Evolutionary conservation across 495 filamentous ascomycete genomes (phyloP).

Genomic region (Amorphotheca resinae): DNA sequence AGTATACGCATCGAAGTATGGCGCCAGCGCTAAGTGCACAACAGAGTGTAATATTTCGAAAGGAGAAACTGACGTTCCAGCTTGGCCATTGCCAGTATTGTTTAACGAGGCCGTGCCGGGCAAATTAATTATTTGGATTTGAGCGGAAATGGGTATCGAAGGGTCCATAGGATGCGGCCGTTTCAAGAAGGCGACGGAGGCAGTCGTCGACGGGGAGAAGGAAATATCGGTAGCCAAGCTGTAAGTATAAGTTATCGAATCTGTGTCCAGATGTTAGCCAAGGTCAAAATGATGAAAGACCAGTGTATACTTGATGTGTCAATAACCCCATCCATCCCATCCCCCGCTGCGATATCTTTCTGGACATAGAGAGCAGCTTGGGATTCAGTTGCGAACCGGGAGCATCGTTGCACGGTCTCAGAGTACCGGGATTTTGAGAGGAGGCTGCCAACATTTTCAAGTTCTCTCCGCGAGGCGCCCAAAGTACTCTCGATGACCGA

Average conservation of each 20-base stretch:
- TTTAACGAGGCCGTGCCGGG: conserved; percentile 61
- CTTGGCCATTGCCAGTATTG: conserved; percentile 51
- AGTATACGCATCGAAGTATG: conserved; percentile 91
- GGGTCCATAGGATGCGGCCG: conserved; percentile 76
- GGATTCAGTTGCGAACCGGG: conserved; percentile 75
- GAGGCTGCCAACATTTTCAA: conserved; percentile 69
- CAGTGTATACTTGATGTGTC: conserved; percentile 31
- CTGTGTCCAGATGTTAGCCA: conserved; percentile 6
- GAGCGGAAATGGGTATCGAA: conserved; percentile 59
- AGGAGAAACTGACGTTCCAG: conserved; percentile 54
- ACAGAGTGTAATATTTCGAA: conserved; percentile 83
- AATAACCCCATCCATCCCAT: conserved; percentile 35
- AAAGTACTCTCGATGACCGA: conserved; percentile 73
- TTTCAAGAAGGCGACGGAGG: conserved; percentile 83
- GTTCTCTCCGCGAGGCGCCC: conserved; percentile 67
- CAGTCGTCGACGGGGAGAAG: conserved; percentile 62
- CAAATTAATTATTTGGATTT: conserved; percentile 85
- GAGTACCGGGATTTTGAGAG: conserved; percentile 54
- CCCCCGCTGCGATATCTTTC: conserved; percentile 57
- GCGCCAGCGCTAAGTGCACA: conserved; percentile 75
- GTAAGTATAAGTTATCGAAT: conserved; percentile 48
- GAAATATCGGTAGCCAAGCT: conserved; percentile 70
- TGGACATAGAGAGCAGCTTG: conserved; percentile 83
- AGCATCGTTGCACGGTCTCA: conserved; percentile 79
- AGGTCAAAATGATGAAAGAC: not conserved